These are phyloP conservation scores for Platismatia glauca DNA, from an alignment of 495 filamentous ascomycete species.

Conservation along the genomic window DNA sequence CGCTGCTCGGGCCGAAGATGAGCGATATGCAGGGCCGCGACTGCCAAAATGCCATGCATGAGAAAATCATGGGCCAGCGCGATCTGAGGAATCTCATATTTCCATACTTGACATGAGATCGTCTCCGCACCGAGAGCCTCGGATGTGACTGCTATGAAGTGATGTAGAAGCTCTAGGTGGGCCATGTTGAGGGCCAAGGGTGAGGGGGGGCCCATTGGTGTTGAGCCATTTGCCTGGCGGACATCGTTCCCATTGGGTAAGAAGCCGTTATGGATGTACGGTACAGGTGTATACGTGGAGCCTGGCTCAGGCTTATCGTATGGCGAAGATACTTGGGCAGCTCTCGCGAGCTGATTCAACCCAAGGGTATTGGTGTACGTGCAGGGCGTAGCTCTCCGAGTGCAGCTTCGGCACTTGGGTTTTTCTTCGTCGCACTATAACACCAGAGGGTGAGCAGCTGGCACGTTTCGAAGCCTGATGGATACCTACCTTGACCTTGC, in stretches of 20 bases:
- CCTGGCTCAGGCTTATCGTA: background rate
- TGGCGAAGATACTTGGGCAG: constrained; percentile 17
- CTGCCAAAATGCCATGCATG: constrained; percentile 35
- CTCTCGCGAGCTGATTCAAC: constrained; percentile 18
- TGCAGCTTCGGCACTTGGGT: constrained; percentile 39
- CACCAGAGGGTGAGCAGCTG: background rate
- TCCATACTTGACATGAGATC: constrained; percentile 30
- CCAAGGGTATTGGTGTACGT: constrained; percentile 32
- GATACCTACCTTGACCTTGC: constrained; percentile 44
- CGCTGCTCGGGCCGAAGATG: constrained; percentile 28
- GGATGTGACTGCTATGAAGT: constrained; percentile 31
- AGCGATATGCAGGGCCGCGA: constrained; percentile 37
- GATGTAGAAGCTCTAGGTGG: constrained; percentile 34
- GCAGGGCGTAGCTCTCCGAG: constrained; percentile 34
- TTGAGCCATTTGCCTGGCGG: background rate
- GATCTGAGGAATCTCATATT: constrained; percentile 33
- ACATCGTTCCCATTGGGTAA: background rate
- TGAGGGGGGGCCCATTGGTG: constrained; percentile 14
- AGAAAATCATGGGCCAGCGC: constrained; percentile 38
- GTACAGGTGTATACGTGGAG: background rate
- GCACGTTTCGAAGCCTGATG: background rate
- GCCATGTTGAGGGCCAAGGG: constrained; percentile 24
- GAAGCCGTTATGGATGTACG: background rate
- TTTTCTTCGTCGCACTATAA: constrained; percentile 39
- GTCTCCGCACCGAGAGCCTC: constrained; percentile 24